Evolutionary conservation across 1,284 basidiomycete genomes (phyloP).

Genomic region (Inonotus obliquus): DNA sequence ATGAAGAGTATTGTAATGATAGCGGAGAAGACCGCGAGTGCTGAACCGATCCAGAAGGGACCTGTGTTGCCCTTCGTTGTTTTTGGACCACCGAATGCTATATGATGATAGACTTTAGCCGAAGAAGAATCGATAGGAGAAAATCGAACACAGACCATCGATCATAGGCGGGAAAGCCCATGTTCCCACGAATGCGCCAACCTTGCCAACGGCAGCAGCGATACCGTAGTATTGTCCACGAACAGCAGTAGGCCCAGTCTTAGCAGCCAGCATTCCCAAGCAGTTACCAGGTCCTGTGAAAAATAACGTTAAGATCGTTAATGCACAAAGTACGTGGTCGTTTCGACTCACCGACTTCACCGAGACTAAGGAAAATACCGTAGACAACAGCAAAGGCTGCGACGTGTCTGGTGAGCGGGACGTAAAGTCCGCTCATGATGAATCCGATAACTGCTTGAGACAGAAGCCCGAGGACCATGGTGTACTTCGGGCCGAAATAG

Average conservation of each 20-base stretch:
- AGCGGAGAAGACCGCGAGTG: constrained; percentile 77
- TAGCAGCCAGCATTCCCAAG: constrained; percentile 76
- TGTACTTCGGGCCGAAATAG: constrained; percentile 67
- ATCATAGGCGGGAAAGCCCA: constrained; percentile 78
- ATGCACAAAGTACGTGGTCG: not conserved
- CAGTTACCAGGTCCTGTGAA: constrained; percentile 68
- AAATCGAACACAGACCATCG: constrained; percentile 34
- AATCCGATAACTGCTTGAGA: constrained; percentile 73
- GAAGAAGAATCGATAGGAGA: not conserved
- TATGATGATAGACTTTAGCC: constrained; percentile 3
- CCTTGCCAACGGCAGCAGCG: constrained; percentile 88
- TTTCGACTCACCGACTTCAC: constrained; percentile 56
- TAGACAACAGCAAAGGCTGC: constrained; percentile 85
- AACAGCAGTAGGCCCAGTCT: constrained; percentile 79
- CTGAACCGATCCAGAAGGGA: constrained; percentile 72
- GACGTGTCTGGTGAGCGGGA: constrained; percentile 53
- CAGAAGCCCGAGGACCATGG: constrained; percentile 70
- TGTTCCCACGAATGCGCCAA: constrained; percentile 82
- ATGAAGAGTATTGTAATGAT: constrained; percentile 72
- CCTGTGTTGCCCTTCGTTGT: constrained; percentile 62
- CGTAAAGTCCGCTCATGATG: constrained; percentile 81
- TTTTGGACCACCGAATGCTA: constrained; percentile 55
- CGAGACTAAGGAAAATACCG: constrained; percentile 86
- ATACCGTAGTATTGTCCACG: constrained; percentile 84
- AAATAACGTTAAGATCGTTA: not conserved